Evolutionary conservation across 2,329 filamentous ascomycete species (phyloP), one percentile per base, ranked within the genome.

Genomic region (Alternaria brassicicola): DNA sequence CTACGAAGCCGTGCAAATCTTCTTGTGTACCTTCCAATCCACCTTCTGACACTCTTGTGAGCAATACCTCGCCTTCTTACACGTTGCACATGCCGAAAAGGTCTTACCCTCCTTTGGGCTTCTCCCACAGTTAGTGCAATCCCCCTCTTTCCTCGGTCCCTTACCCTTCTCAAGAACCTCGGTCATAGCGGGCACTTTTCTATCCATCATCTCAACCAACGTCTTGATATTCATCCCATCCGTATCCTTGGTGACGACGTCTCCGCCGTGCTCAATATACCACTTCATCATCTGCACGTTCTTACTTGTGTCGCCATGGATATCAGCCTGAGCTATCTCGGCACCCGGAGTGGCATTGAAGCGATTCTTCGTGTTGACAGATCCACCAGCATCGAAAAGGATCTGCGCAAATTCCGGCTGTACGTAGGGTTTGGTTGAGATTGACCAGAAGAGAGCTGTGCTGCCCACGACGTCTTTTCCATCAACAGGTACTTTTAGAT

Each of bases 1-100:
- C n/a, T 56, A 56, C 15, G 33, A 17, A 23, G 55, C 45, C 26
- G 33, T 39, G 28, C 63, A 66, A 4, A n/a, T 17, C 52, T 59
- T 62, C 57, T 59, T 66, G 30, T 66, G 63, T 13, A n/a, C 53
- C 50, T 51, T 62, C 63, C 63, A 66, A 25, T 64, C 62, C 28
- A 60, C 61, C 57, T 53, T 64, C 30, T 66, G 59, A 46, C 64
- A 66, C 21, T 59, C 59, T 23, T 56, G 39, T 10, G 39, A 49
- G 42, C 62, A 66, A 36, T 66, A 66, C 43, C 53, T 58, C 35
- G 52, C 49, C 46, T 38, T 45, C 21, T 56, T 64, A 52, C 64
- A 66, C 36, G 45, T 57, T n/a, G 26, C 49, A 59, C 64, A 66
- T 19, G 38, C 38, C 52, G 52, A 21, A 28, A 55, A 53, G 12